These are phyloP conservation scores for Aegilops speltoides DNA, from an alignment of 176 grass and related monocot genomes.

Conservation along the genomic window DNA sequence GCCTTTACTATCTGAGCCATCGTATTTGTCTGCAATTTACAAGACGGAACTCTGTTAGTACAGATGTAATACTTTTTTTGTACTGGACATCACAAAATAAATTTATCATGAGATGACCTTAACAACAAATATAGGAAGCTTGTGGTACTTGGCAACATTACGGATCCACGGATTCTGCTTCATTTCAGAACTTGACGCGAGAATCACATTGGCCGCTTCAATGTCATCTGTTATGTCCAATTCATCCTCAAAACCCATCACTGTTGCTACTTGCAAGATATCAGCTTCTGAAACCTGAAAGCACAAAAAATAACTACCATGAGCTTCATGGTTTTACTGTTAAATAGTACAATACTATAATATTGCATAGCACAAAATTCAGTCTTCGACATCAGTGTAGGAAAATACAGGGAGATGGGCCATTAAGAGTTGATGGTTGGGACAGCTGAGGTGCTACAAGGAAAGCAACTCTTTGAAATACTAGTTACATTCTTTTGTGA, in stretches of 20 bases:
- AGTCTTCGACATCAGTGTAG: not conserved
- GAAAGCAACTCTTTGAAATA: not conserved
- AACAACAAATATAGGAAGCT: slow-evolving; percentile 83
- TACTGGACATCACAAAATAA: slow-evolving; percentile 17
- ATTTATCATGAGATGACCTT: slow-evolving; percentile 55
- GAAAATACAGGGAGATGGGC: not conserved
- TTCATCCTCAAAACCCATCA: slow-evolving; percentile 87
- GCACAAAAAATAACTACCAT: slow-evolving; percentile 25
- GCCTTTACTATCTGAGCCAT: slow-evolving; percentile 99
- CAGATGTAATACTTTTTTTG: slow-evolving; percentile 23
- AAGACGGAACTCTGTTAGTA: slow-evolving; percentile 34
- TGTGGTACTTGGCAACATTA: slow-evolving; percentile 75
- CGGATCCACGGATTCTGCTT: slow-evolving; percentile 87
- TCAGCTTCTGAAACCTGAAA: slow-evolving; percentile 86
- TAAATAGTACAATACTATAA: slow-evolving; percentile 11
- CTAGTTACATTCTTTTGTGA: not conserved
- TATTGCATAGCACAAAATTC: slow-evolving; percentile 12
- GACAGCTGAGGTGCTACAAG: not conserved
- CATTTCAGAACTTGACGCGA: slow-evolving; percentile 89
- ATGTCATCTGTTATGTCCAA: slow-evolving; percentile 92
- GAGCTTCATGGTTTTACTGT: slow-evolving; percentile 7
- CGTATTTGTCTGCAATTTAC: slow-evolving; percentile 59
- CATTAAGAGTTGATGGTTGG: slow-evolving; percentile 2
- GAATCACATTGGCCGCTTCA: slow-evolving; percentile 71
- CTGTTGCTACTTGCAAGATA: slow-evolving; percentile 82